Base-by-base conservation (phyloP, 2,329 filamentous ascomycete genomes). In the Setomelanomma holmii region DNA sequence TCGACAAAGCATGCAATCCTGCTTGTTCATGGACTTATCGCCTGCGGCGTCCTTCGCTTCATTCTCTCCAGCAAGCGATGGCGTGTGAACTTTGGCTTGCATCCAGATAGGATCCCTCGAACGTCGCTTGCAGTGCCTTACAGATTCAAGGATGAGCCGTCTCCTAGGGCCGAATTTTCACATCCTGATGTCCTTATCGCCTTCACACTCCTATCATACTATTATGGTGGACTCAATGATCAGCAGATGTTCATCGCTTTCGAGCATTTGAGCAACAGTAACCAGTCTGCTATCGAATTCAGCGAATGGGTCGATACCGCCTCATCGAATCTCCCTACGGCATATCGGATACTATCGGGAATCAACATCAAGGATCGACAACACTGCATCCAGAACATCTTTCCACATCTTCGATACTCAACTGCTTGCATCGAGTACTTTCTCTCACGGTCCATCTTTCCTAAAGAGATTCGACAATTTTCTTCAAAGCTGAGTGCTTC, bases 161-260 rank as follows among this genome's bases (percentile, higher is more conserved):
- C 81, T 0, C 80, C 84, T 0, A 79, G 84, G 5, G 83, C 86
- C 0, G 88, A 91, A 59, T 91, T 83, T 64, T 84, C 86, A 0
- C 87, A 91, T 56, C 86, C 87, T 0, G 83, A 91, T 59, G 85
- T 89, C 0, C 79, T 84, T 0, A 86, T 91, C 2, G 27, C 86
- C 0, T 75, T 91, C 1, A 91, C 88, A 0, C 86, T 83, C 11
- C 72, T 92, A 0, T 80, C 82, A 0, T 90, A 88, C 60, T 91
- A 91, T 60, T 88, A 90, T 43, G 74, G 74, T 0, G 86, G 87
- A 0, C 75, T 90, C 0, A 54, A 49, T 0, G 67, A 86, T 12
- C 64, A 80, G 0, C 77, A 87, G 1, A 62, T 90, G 0, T 77
- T 78, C 7, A 54, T 70, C 1, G 70, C 75, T 0, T 80, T 90